These are phyloP conservation scores for Aureoboletus auriporus DNA, from an alignment of 768 basidiomycete genomes.

Conservation along the genomic window DNA sequence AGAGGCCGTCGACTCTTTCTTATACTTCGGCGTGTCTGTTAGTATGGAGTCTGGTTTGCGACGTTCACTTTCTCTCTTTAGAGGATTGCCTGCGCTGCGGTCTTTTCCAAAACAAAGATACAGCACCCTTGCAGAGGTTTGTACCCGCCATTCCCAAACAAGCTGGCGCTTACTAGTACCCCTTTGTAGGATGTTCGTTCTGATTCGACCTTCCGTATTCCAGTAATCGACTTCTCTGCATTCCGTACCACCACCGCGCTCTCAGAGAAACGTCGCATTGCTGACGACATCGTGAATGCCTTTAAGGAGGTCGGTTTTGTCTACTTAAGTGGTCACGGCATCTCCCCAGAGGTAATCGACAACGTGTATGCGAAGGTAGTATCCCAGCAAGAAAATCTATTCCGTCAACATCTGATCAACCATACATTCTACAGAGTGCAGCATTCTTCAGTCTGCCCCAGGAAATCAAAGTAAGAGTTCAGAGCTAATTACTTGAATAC, in stretches of 20 bases:
- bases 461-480: slow-evolving; percentile 49
- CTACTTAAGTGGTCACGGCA: slow-evolving; percentile 73
- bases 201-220: slow-evolving; percentile 54
- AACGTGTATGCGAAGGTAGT: slow-evolving; percentile 63
- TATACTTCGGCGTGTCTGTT: too few relatives aligned
- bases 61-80: slow-evolving; percentile 13
- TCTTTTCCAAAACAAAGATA: slow-evolving; percentile 10
- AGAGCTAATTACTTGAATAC: background rate
- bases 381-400: slow-evolving; percentile 3
- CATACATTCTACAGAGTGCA: slow-evolving; percentile 50
- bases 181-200: slow-evolving; percentile 31
- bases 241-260: slow-evolving; percentile 50
- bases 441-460: slow-evolving; percentile 68
- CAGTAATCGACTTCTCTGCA: slow-evolving; percentile 73
- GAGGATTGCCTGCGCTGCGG: background rate
- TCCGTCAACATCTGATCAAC: background rate
- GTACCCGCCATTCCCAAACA: background rate
- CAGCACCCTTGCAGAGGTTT: slow-evolving; percentile 26
- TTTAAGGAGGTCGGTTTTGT: slow-evolving; percentile 82
- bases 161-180: slow-evolving; percentile 1
- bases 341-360: slow-evolving; percentile 52
- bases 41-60: slow-evolving; percentile 1
- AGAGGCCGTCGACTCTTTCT: too few relatives aligned
- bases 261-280: slow-evolving; percentile 57
- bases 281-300: slow-evolving; percentile 65